phyloP scores from a whole-genome alignment of 352 stramenopile species.

The Phytophthora chlamydospora region DNA sequence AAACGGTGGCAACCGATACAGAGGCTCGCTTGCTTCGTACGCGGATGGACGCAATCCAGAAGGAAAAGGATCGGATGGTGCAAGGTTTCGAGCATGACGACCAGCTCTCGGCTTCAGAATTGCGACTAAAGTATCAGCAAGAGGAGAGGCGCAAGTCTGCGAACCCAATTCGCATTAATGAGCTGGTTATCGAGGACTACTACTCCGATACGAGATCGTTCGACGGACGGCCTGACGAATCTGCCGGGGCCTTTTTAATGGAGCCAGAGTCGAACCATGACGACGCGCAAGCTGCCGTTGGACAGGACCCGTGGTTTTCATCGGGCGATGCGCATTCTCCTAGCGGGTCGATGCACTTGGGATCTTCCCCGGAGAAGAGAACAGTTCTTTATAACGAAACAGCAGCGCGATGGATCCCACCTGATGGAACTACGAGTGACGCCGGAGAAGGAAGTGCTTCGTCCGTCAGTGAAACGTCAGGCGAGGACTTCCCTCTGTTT shows the following conservation, averaged over 20 bases:
- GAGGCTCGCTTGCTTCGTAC: constrained; percentile 83
- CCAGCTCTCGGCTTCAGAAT: constrained; percentile 59
- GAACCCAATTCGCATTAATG: constrained; percentile 70
- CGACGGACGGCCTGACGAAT: constrained; percentile 19
- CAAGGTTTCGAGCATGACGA: constrained; percentile 47
- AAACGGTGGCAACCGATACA: constrained; percentile 73
- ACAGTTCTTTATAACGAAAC: constrained; percentile 56
- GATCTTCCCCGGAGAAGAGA: constrained; percentile 52
- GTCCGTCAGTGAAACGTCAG: constrained; percentile 18
- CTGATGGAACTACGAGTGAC: constrained; percentile 18
- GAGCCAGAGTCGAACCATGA: constrained; percentile 32
- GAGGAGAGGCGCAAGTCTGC: constrained; percentile 47
- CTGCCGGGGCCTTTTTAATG: constrained; percentile 68
- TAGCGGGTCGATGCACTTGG: constrained; percentile 32
- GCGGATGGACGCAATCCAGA: constrained; percentile 77
- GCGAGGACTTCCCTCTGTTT: constrained; percentile 35
- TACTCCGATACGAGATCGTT: constrained; percentile 52
- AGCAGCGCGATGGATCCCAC: constrained; percentile 66
- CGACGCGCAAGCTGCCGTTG: background rate
- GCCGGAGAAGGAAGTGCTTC: constrained; percentile 9
- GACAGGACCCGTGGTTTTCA: constrained; percentile 75
- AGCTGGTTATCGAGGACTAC: constrained; percentile 89
- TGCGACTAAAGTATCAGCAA: constrained; percentile 55
- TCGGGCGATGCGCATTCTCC: constrained; percentile 23
- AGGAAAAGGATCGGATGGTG: constrained; percentile 74